Conservation (phyloP, 164 flowering plant genomes). For the Kalanchoe fedtschenkoi region DNA sequence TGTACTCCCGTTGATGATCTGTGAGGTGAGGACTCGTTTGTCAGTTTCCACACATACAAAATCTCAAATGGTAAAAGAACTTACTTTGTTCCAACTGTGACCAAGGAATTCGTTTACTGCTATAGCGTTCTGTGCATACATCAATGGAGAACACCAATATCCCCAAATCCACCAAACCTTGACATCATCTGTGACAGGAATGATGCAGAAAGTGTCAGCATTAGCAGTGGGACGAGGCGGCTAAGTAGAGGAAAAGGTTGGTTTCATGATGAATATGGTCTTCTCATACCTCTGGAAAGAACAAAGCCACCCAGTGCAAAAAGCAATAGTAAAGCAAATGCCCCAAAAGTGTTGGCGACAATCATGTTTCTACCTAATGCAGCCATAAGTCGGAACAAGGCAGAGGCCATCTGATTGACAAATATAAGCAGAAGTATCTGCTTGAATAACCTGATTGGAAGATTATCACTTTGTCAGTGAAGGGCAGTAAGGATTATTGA, state of each 20-base stretch:
- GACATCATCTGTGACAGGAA: slow-evolving; percentile 19
- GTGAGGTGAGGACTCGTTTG: neutral
- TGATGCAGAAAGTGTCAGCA: neutral
- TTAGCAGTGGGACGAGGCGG: neutral
- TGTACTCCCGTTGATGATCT: slow-evolving; percentile 1
- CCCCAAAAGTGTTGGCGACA: slow-evolving; percentile 37
- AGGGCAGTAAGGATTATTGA: neutral
- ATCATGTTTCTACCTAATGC: slow-evolving; percentile 38
- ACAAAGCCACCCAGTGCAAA: slow-evolving; percentile 39
- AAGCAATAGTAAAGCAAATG: slow-evolving; percentile 23
- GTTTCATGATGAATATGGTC: neutral
- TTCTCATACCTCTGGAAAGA: slow-evolving; percentile 27
- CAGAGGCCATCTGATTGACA: slow-evolving; percentile 33
- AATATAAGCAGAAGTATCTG: slow-evolving; percentile 32
- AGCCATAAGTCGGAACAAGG: slow-evolving; percentile 29
- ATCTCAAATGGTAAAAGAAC: neutral
- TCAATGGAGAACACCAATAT: slow-evolving; percentile 35
- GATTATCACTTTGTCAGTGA: neutral
- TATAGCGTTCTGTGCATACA: slow-evolving; percentile 36
- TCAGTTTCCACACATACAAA: neutral
- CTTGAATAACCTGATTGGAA: slow-evolving; percentile 31
- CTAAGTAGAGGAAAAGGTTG: no score
- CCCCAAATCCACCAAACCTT: slow-evolving; percentile 49
- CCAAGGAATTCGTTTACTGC: slow-evolving; percentile 34
- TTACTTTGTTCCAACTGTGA: slow-evolving; percentile 29